Percentiles rank a stretch among this genome's conserved stretches.
phyloP scores from a whole-genome alignment of 2,329 filamentous ascomycete species.

The Penicillium sclerotigenum region DNA sequence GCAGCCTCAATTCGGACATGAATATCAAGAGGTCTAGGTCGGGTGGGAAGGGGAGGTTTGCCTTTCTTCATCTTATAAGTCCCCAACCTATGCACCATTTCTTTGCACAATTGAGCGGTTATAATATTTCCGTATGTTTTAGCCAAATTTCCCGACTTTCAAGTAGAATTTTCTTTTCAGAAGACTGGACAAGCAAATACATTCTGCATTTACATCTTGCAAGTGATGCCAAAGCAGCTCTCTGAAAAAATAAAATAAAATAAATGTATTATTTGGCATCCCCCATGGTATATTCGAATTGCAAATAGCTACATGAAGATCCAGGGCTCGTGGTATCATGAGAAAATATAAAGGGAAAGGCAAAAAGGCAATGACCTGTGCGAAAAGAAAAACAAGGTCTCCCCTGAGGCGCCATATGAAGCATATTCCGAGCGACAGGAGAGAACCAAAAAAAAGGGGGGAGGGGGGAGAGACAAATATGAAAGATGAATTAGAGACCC shows the following conservation, averaged over 20 bases:
- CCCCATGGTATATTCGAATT: conserved; percentile 19
- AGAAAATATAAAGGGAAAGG: conserved; percentile 12
- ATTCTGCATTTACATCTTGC: neutral
- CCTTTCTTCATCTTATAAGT: neutral
- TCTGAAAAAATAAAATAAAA: neutral
- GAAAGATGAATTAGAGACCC: conserved; percentile 31
- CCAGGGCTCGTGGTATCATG: conserved; percentile 36
- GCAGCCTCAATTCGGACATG: conserved; percentile 11
- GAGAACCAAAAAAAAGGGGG: too few species aligned
- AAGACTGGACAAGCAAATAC: neutral
- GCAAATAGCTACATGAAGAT: conserved; percentile 21
- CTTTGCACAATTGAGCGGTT: conserved; percentile 1
- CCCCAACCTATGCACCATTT: neutral
- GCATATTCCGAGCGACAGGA: neutral
- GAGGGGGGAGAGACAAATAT: neutral
- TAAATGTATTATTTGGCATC: conserved; percentile 5
- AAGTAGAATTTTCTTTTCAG: neutral
- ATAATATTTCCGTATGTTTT: neutral
- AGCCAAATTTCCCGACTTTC: neutral
- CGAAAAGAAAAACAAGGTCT: neutral
- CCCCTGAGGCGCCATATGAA: conserved; percentile 11
- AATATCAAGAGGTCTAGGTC: conserved; percentile 19
- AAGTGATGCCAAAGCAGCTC: neutral
- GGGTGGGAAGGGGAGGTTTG: neutral
- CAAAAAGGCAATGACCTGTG: conserved; percentile 11